Evolutionary conservation across 805 yeast genomes (phyloP).

Genomic region (Hagleromyces aurorensis): DNA sequence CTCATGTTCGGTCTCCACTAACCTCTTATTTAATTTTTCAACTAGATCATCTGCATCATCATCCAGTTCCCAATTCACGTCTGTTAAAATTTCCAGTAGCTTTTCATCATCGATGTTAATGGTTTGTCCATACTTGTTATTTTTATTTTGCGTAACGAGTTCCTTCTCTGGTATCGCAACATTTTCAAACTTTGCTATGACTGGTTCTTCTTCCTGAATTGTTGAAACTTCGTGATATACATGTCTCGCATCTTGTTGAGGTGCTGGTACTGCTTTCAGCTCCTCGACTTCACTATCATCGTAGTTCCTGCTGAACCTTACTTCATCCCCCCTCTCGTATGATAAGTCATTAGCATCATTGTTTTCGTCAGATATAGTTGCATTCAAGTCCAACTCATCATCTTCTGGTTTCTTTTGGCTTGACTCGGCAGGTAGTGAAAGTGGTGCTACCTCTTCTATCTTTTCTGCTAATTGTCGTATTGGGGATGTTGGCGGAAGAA

Average conservation of each 20-base stretch:
- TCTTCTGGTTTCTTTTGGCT: conserved; percentile 2
- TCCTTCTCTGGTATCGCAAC: not conserved
- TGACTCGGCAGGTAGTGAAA: conserved; percentile 2
- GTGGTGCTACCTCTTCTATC: conserved; percentile 1
- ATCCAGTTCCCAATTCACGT: conserved; percentile 64
- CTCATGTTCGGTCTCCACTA: conserved; percentile 53
- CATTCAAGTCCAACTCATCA: conserved; percentile 9
- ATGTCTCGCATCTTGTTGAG: conserved; percentile 8
- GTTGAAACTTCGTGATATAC: conserved; percentile 27
- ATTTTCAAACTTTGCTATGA: conserved; percentile 2
- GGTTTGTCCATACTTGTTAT: conserved; percentile 9
- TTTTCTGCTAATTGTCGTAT: no score
- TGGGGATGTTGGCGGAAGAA: no score
- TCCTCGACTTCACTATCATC: conserved; percentile 13
- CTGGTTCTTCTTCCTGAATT: conserved; percentile 26
- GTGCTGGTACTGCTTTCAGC: no score
- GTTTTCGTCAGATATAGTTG: conserved; percentile 2
- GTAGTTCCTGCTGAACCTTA: conserved; percentile 24
- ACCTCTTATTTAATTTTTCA: conserved; percentile 48
- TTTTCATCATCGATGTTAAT: conserved; percentile 33
- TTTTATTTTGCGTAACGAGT: no score
- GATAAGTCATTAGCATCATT: conserved; percentile 29
- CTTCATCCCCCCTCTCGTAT: conserved; percentile 30
- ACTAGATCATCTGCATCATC: conserved; percentile 58
- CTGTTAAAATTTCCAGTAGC: conserved; percentile 55